Evolutionary conservation across 2,329 filamentous ascomycete species (phyloP), one percentile per base, ranked within the genome.

Genomic region (Fusarium sp.): DNA sequence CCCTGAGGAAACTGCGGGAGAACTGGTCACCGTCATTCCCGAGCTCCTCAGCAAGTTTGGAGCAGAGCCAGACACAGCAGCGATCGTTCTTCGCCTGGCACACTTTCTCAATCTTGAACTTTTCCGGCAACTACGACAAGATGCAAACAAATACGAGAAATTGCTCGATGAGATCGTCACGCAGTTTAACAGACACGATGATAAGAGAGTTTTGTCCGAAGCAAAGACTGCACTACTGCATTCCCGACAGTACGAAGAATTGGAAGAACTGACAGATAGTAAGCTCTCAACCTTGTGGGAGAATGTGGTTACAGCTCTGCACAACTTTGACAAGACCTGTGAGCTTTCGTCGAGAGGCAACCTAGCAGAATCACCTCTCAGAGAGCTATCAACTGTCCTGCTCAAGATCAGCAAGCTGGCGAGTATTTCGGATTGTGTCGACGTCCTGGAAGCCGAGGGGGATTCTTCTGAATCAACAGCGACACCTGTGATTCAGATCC

Each of bases 151-250:
- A 2, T 96, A 96, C 71, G 86, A 88, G 7, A 87, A 89, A 19
- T 79, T 98, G 27, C 80, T 99, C 2, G 93, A 97, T 66, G 93
- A 97, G 70, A 92, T 98, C 67, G 93, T 91, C 74, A 92, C 92
- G 54, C 95, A 99, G 69, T 98, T 99, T 77, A 88, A 90, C 68
- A 88, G 92, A n/a, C 95, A 99, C 71, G 91, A 91, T 38, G 92
- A 96, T 70, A 90, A 91, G 68, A 85, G 86, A 51, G 93, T 98
- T 15, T 82, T 99, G 41, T 87, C 87, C 10, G 93, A 97, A 74
- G 94, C 93, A 13, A 89, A 90, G 25, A 83, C 87, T 19, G 91
- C 93, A 6, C 85, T 99, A 33, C 78, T 97, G 29, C 92, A 96
- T 72, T 93, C 94, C 9, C 88, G 91, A 63, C 88, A 88, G 58